These are phyloP conservation scores for Colletotrichum musae DNA, from an alignment of 2,329 filamentous ascomycete species.

Conservation along the genomic window DNA sequence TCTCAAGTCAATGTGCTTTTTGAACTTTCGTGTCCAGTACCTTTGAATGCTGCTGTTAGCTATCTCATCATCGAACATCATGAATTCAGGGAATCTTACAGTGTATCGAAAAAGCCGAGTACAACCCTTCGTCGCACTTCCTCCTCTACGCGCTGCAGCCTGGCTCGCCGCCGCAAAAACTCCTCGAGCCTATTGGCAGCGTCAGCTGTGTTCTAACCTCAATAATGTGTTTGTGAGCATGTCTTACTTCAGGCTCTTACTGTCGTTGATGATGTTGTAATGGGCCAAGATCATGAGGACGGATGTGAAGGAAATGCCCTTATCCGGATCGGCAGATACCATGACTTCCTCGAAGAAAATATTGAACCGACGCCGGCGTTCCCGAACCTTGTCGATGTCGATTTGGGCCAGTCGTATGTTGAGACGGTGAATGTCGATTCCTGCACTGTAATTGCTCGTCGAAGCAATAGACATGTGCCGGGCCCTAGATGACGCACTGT, in stretches of 20 bases:
- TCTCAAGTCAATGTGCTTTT: conserved; percentile 80
- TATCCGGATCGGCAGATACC: conserved; percentile 90
- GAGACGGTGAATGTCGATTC: conserved; percentile 81
- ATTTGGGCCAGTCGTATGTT: conserved; percentile 81
- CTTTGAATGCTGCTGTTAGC: conserved; percentile 52
- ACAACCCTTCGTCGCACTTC: conserved; percentile 92
- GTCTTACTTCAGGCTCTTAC: conserved; percentile 86
- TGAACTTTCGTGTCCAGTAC: conserved; percentile 88
- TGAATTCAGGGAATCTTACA: conserved; percentile 64
- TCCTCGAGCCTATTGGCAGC: conserved; percentile 81
- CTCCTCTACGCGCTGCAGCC: conserved; percentile 94
- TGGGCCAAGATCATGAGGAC: conserved; percentile 97
- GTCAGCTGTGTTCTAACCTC: neutral
- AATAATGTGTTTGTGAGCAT: neutral
- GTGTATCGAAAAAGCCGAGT: conserved; percentile 93
- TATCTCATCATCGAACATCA: too few relatives aligned
- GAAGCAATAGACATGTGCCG: conserved; percentile 70
- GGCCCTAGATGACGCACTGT: conserved; percentile 50
- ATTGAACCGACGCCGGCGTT: conserved; percentile 85
- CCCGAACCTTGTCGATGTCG: conserved; percentile 81
- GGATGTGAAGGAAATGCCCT: conserved; percentile 91
- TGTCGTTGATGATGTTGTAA: conserved; percentile 99
- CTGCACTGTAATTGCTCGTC: conserved; percentile 65
- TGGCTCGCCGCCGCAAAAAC: conserved; percentile 89
- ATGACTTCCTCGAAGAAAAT: conserved; percentile 98